phyloP scores from a whole-genome alignment of 352 stramenopile species.

The Phytophthora meadii region DNA sequence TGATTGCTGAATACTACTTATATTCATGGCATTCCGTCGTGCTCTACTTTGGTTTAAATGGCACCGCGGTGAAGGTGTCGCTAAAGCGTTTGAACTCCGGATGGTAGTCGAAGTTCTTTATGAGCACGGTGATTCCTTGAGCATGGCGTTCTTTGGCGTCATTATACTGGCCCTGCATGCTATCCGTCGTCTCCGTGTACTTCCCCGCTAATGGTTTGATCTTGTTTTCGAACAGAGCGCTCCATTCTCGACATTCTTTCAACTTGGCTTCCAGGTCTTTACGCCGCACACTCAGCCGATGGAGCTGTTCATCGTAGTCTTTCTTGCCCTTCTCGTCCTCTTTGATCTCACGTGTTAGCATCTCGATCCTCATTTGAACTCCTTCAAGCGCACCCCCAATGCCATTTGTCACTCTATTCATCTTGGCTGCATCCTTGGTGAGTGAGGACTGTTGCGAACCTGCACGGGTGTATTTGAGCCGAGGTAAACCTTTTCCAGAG shows the following conservation, averaged over 20 bases:
- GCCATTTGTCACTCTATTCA: conserved; percentile 79
- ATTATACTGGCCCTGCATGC: conserved; percentile 86
- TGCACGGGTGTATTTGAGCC: conserved; percentile 61
- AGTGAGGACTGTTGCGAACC: conserved; percentile 50
- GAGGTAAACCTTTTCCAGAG: conserved; percentile 41
- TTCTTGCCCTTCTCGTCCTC: conserved; percentile 82
- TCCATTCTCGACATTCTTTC: conserved; percentile 64
- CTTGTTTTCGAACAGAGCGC: conserved; percentile 72
- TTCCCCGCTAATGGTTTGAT: conserved; percentile 74
- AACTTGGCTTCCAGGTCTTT: conserved; percentile 67
- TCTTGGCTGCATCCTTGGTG: conserved; percentile 63
- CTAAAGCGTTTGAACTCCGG: conserved; percentile 90
- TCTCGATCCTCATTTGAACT: conserved; percentile 65
- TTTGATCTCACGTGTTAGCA: conserved; percentile 72
- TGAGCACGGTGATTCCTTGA: conserved; percentile 84
- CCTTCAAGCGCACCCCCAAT: conserved; percentile 71
- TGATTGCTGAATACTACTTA: no score
- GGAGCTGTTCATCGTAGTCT: conserved; percentile 82
- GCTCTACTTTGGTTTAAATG: conserved; percentile 71
- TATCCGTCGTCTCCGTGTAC: conserved; percentile 76
- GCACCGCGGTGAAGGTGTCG: conserved; percentile 86
- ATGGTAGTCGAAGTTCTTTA: conserved; percentile 92
- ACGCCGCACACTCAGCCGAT: conserved; percentile 56
- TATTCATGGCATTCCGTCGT: neutral
- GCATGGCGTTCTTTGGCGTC: conserved; percentile 87